A percentile compares a stretch with the other conserved stretches of the same genome.
phyloP scores from a whole-genome alignment of 2,329 filamentous ascomycete species.

The Xylaria sp. region DNA sequence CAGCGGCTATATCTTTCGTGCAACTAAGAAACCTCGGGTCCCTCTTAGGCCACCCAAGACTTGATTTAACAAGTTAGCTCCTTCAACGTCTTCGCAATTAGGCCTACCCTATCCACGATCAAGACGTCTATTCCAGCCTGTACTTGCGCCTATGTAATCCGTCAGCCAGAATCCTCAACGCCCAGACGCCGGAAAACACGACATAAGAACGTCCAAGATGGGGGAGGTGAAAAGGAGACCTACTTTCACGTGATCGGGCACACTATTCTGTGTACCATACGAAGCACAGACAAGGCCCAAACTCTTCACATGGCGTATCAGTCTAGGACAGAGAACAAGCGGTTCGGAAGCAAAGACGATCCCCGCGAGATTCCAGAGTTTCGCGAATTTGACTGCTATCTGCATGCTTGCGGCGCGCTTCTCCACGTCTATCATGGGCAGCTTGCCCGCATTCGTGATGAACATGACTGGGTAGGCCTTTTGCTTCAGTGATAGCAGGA shows the following conservation, averaged over 20 bases:
- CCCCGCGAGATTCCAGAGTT: conserved; percentile 52
- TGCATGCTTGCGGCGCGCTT: conserved; percentile 52
- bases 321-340: conserved; percentile 51
- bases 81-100: conserved; percentile 22
- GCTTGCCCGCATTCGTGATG: conserved; percentile 49
- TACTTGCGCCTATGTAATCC: conserved; percentile 26
- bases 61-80: neutral
- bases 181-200: no score
- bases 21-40: neutral
- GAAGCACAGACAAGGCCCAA: conserved; percentile 50
- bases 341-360: conserved; percentile 53
- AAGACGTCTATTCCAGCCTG: conserved; percentile 30
- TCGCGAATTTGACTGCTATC: conserved; percentile 53
- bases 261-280: conserved; percentile 52
- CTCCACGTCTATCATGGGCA: conserved; percentile 48
- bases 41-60: neutral
- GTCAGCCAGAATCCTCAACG: no score
- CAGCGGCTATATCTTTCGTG: neutral
- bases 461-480: conserved; percentile 50
- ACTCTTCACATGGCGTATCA: conserved; percentile 51
- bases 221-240: conserved; percentile 2
- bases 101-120: conserved; percentile 26
- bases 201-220: neutral
- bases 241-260: conserved; percentile 41
- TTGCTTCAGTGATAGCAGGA: conserved; percentile 50